Evolutionary conservation across 768 basidiomycete genomes (phyloP).

Genomic region (Asterophora parasitica): DNA sequence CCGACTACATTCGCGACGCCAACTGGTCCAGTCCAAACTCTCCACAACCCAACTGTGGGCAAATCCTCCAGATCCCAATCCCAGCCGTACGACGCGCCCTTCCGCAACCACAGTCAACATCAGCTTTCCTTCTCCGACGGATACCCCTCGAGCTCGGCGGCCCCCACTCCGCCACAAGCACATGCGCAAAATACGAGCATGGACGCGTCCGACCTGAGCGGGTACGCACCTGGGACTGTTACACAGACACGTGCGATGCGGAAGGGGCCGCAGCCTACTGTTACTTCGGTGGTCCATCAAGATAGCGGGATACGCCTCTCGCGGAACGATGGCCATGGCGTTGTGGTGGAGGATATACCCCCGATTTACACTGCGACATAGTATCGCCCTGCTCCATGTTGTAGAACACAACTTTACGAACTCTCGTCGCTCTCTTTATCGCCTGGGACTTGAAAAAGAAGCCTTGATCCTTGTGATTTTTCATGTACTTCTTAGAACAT

Average conservation of each 20-base stretch:
- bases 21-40: not conserved
- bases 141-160: not conserved
- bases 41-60: not conserved
- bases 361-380: not conserved
- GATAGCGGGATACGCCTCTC: conserved; percentile 9
- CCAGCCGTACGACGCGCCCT: not conserved
- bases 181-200: not conserved
- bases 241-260: conserved; percentile 1
- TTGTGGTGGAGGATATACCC: not conserved
- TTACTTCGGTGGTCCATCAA: conserved; percentile 1
- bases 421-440: too few relatives aligned
- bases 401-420: too few relatives aligned
- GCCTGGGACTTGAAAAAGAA: too few relatives aligned
- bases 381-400: not conserved
- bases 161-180: not conserved
- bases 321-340: not conserved
- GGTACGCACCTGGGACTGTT: not conserved
- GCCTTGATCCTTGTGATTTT: too few relatives aligned
- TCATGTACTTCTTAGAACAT: too few relatives aligned
- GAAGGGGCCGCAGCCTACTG: not conserved
- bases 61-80: not conserved
- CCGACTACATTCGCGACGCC: not conserved
- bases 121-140: not conserved
- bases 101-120: not conserved
- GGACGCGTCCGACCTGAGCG: conserved; percentile 1